These are phyloP conservation scores for Gillenia trifoliata DNA, from an alignment of 306 rosid species.

Conservation along the genomic window DNA sequence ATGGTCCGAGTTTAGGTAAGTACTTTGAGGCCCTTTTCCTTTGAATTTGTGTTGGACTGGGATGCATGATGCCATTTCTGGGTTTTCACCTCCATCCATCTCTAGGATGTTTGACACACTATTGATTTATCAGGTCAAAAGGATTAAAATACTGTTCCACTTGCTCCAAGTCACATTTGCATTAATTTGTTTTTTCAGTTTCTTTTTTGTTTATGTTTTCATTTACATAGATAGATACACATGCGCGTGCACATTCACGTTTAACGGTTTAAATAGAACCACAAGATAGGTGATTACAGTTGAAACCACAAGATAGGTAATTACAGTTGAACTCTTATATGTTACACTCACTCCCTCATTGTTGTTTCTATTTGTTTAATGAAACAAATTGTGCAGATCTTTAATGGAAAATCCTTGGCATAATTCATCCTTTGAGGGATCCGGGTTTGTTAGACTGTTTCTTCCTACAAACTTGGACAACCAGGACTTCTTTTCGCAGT, in stretches of 20 bases:
- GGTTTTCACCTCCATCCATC: slow-evolving; percentile 15
- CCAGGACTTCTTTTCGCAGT: slow-evolving; percentile 76
- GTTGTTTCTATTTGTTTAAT: slow-evolving; percentile 19
- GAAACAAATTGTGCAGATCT: slow-evolving; percentile 54
- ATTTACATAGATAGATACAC: not conserved
- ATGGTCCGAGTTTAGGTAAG: slow-evolving; percentile 96
- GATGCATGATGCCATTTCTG: not conserved
- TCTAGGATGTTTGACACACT: slow-evolving; percentile 13
- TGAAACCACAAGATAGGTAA: not conserved
- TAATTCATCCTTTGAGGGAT: slow-evolving; percentile 94
- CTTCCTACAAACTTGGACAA: slow-evolving; percentile 89
- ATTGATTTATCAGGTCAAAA: slow-evolving; percentile 13
- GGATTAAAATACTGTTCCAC: slow-evolving; percentile 13
- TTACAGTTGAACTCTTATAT: not conserved
- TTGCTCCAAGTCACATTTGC: slow-evolving; percentile 18
- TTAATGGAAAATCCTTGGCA: slow-evolving; percentile 97
- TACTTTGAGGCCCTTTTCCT: slow-evolving; percentile 27
- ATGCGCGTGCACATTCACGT: not conserved
- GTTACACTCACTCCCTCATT: slow-evolving; percentile 7
- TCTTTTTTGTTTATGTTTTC: not conserved
- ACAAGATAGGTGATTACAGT: not conserved
- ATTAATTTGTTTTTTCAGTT: not conserved
- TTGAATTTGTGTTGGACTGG: slow-evolving; percentile 2
- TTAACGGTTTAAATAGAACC: not conserved
- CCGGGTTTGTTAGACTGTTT: slow-evolving; percentile 94